These are phyloP conservation scores for Geotrichum carabidarum DNA, from an alignment of 1,139 yeast species.

Conservation along the genomic window DNA sequence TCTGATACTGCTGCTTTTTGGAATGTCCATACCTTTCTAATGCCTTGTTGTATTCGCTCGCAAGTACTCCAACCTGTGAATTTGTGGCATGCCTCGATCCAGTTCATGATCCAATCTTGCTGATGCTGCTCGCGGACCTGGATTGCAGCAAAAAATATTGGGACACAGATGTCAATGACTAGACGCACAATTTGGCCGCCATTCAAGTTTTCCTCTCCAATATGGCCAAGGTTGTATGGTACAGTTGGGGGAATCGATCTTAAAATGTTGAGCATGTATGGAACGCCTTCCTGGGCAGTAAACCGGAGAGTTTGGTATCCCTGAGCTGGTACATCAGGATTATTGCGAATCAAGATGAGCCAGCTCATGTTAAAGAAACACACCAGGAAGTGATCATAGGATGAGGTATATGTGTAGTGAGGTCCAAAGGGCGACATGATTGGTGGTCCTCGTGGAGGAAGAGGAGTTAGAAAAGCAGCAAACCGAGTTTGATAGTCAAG, in stretches of 20 bases:
- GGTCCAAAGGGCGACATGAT: slow-evolving; percentile 8
- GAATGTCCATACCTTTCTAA: slow-evolving; percentile 7
- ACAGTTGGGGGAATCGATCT: slow-evolving; percentile 7
- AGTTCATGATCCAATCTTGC: slow-evolving; percentile 8
- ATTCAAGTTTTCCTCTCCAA: slow-evolving; percentile 5
- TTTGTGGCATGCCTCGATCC: slow-evolving; percentile 6
- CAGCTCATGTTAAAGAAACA: slow-evolving; percentile 2
- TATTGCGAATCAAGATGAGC: slow-evolving; percentile 5
- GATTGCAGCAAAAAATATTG: slow-evolving; percentile 13
- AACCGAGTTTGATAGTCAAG: not conserved
- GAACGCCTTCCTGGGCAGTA: slow-evolving; percentile 8
- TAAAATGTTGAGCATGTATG: not conserved
- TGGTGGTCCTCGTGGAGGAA: slow-evolving; percentile 2
- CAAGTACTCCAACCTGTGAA: slow-evolving; percentile 17
- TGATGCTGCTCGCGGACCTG: slow-evolving; percentile 12
- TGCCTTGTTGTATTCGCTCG: not conserved
- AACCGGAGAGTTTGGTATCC: slow-evolving; percentile 5
- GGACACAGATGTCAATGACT: slow-evolving; percentile 11
- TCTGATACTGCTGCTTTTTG: slow-evolving; percentile 3
- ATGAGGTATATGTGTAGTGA: not conserved
- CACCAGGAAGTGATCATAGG: not conserved
- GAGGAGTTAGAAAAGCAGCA: not conserved
- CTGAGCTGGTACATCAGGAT: slow-evolving; percentile 9
- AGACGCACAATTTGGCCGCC: slow-evolving; percentile 12
- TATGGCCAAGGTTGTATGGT: slow-evolving; percentile 4